These are phyloP conservation scores for Penicillium soppii DNA, from an alignment of 495 filamentous ascomycete genomes.

Conservation along the genomic window DNA sequence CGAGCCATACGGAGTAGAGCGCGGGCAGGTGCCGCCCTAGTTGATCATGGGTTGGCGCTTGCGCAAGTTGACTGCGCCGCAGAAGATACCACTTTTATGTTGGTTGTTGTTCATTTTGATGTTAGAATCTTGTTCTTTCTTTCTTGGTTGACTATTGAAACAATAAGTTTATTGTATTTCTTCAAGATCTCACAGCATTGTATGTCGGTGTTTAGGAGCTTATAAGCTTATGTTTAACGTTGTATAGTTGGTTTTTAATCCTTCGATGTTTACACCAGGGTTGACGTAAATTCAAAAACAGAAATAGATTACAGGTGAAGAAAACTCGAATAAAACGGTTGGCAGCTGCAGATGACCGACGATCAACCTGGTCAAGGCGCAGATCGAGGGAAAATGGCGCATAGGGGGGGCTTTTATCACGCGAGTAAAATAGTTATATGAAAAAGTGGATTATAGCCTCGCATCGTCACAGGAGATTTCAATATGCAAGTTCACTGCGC, in stretches of 20 bases:
- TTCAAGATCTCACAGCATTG: too few relatives aligned
- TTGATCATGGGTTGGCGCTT: slow-evolving; percentile 1
- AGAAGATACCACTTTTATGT: not conserved
- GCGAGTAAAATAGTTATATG: not conserved
- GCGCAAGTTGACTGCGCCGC: slow-evolving; percentile 15
- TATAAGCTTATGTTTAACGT: too few relatives aligned
- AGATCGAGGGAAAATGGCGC: slow-evolving; percentile 12
- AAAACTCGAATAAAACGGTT: slow-evolving; percentile 15
- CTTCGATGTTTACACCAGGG: too few relatives aligned
- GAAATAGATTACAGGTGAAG: not conserved
- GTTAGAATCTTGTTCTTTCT: not conserved
- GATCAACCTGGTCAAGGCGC: slow-evolving; percentile 15
- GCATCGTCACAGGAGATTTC: not conserved
- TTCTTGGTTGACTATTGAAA: not conserved
- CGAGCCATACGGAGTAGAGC: slow-evolving; percentile 10
- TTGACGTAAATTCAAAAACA: not conserved
- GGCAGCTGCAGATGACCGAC: slow-evolving; percentile 22
- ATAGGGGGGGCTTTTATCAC: not conserved
- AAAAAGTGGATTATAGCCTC: not conserved
- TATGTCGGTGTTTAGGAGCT: too few relatives aligned
- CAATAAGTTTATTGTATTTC: not conserved
- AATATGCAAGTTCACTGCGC: slow-evolving; percentile 9
- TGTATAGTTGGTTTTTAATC: too few relatives aligned
- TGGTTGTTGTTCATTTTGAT: not conserved
- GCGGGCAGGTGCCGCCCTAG: not conserved